These are phyloP conservation scores for Starmerella bombi DNA, from an alignment of 805 yeast genomes.

Conservation along the genomic window DNA sequence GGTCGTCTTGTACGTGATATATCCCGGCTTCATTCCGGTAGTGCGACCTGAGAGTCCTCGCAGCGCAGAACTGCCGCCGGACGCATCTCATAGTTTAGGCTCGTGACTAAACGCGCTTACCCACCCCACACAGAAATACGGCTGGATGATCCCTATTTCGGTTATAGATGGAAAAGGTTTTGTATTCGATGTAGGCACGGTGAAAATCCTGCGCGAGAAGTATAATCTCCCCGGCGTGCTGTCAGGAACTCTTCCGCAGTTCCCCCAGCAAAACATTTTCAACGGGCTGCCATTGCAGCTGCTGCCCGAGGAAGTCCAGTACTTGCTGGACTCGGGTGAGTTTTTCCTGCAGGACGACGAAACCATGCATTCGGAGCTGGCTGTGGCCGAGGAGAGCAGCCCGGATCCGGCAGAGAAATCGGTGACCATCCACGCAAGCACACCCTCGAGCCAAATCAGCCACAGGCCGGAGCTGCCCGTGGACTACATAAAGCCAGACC, in stretches of 20 bases:
- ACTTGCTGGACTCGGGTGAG: conserved; percentile 40
- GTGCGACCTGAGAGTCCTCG: too few relatives aligned
- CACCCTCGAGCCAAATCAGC: neutral
- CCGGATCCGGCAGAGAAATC: neutral
- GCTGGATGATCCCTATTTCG: conserved; percentile 25
- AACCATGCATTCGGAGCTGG: conserved; percentile 7
- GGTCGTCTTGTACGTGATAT: conserved; percentile 20
- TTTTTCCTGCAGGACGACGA: conserved; percentile 34
- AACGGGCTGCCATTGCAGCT: conserved; percentile 71
- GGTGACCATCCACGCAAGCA: conserved; percentile 1
- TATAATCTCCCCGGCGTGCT: conserved; percentile 64
- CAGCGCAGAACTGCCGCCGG: too few relatives aligned
- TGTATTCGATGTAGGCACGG: conserved; percentile 44
- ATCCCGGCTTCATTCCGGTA: conserved; percentile 25
- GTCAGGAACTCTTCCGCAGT: conserved; percentile 69
- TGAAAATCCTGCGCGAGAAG: conserved; percentile 40
- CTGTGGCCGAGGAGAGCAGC: neutral
- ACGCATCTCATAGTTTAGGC: too few relatives aligned
- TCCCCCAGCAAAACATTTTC: conserved; percentile 90
- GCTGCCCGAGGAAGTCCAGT: conserved; percentile 57
- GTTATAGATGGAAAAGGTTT: conserved; percentile 36
- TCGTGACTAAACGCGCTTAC: too few relatives aligned
- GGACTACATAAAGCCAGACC: conserved; percentile 3
- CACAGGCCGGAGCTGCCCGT: neutral
- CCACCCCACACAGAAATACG: neutral